These are phyloP conservation scores for Stentor roeselii DNA, from an alignment of 73 alveolate genomes.

Conservation along the genomic window DNA sequence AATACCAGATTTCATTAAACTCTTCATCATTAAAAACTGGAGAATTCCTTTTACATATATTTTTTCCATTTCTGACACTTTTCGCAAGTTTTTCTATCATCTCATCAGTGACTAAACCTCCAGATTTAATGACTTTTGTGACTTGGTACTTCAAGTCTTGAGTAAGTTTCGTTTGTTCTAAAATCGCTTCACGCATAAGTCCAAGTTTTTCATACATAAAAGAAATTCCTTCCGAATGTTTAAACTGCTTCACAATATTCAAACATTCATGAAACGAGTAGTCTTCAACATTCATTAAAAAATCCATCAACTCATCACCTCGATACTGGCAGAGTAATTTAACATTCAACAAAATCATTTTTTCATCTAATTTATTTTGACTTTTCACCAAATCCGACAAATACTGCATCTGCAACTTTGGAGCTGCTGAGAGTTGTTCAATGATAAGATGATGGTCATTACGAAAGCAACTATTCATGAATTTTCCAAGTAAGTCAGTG, in stretches of 20 bases:
- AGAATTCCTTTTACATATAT: constrained; percentile 4
- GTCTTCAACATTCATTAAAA: constrained; percentile 15
- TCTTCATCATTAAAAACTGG: neutral
- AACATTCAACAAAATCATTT: constrained; percentile 1
- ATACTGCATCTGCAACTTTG: constrained; percentile 16
- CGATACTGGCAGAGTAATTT: neutral
- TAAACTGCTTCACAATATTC: neutral
- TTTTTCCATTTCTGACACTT: neutral
- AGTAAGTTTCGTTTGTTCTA: neutral
- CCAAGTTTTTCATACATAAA: constrained; percentile 23
- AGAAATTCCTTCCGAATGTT: constrained; percentile 8
- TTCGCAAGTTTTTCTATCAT: neutral
- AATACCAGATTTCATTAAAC: neutral
- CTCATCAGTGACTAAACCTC: neutral
- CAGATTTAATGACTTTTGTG: neutral
- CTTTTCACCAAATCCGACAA: neutral
- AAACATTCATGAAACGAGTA: constrained; percentile 23
- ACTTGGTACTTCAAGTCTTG: neutral
- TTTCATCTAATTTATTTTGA: neutral
- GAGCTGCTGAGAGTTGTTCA: constrained; percentile 8
- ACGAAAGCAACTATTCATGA: constrained; percentile 10
- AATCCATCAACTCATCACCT: neutral
- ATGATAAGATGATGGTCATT: neutral
- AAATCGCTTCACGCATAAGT: neutral
- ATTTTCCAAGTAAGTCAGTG: neutral